Evolutionary conservation across 192 early-diverging fungal species (phyloP).

Genomic region (Backusella mclennaniae): DNA sequence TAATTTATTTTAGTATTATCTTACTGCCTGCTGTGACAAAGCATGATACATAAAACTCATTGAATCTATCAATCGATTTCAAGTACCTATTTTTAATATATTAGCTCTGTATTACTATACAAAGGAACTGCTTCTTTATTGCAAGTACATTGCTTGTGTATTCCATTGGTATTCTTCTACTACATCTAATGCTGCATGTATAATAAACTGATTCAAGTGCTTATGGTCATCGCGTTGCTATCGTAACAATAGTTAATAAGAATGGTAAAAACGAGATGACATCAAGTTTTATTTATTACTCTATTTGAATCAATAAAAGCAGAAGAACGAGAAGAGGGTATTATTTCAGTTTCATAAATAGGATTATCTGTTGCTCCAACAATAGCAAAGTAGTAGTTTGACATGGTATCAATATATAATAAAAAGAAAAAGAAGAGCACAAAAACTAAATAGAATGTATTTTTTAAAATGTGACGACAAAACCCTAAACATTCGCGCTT

Average conservation of each 20-base stretch:
- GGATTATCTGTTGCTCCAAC: conserved; percentile 95
- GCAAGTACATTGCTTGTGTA: conserved; percentile 72
- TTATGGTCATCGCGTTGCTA: conserved; percentile 73
- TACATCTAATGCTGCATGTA: conserved; percentile 94
- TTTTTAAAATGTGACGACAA: not conserved
- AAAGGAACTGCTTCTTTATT: not conserved
- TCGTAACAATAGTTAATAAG: not conserved
- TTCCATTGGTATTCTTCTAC: conserved; percentile 95
- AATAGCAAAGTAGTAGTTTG: conserved; percentile 83
- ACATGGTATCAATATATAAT: not conserved
- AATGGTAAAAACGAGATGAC: not conserved
- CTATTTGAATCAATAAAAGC: conserved; percentile 37
- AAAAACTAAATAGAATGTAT: not conserved
- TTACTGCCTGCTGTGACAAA: conserved; percentile 89
- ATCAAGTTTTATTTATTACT: not conserved
- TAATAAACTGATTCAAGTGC: conserved; percentile 96
- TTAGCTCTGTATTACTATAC: not conserved
- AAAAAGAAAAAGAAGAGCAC: not conserved
- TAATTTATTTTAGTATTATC: not conserved
- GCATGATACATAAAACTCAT: conserved; percentile 90
- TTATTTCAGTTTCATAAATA: conserved; percentile 92
- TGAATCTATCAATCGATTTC: conserved; percentile 93
- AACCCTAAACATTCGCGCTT: not conserved
- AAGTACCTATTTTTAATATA: conserved; percentile 65
- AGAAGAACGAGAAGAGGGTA: conserved; percentile 45